A percentile compares a stretch with the other conserved stretches of the same genome.
These are phyloP conservation scores for Hymenoscyphus albidus DNA, from an alignment of 2,329 filamentous ascomycete species.

Conservation along the genomic window DNA sequence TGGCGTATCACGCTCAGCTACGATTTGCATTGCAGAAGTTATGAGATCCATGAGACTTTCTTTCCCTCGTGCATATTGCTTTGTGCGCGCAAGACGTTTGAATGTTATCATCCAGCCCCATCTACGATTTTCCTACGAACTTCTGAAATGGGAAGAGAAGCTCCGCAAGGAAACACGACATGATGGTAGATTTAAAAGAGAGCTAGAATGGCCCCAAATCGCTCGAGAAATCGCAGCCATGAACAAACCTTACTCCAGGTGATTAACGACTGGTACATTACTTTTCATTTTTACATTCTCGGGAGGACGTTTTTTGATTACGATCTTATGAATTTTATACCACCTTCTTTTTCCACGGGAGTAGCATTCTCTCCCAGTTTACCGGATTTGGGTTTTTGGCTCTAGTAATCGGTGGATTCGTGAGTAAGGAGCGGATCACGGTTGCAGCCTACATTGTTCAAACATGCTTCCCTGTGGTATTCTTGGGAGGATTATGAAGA, in stretches of 20 bases:
- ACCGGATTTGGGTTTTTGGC: not conserved
- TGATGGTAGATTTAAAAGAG: conserved; percentile 57
- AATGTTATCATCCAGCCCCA: conserved; percentile 99
- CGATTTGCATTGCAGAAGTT: conserved; percentile 98
- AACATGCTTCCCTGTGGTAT: not conserved
- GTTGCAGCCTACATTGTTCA: not conserved
- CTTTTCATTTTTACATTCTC: conserved; percentile 7
- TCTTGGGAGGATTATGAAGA: not conserved
- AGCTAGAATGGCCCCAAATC: conserved; percentile 88
- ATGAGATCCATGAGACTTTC: conserved; percentile 80
- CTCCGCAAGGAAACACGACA: conserved; percentile 45
- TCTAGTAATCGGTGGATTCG: not conserved
- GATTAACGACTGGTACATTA: conserved; percentile 5
- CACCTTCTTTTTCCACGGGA: not conserved
- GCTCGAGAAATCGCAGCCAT: conserved; percentile 88
- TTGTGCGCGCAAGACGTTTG: conserved; percentile 82
- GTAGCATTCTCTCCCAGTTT: no score
- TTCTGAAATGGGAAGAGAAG: conserved; percentile 91
- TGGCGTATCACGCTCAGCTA: conserved; percentile 90
- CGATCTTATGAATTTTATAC: conserved; percentile 15
- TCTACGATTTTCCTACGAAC: conserved; percentile 88
- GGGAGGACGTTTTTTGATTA: conserved; percentile 16
- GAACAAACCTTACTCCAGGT: conserved; percentile 89
- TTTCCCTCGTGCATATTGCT: conserved; percentile 92
- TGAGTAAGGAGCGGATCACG: not conserved